Evolutionary conservation across 495 filamentous ascomycete species (phyloP).

Genomic region (Aspergillus cristatus): DNA sequence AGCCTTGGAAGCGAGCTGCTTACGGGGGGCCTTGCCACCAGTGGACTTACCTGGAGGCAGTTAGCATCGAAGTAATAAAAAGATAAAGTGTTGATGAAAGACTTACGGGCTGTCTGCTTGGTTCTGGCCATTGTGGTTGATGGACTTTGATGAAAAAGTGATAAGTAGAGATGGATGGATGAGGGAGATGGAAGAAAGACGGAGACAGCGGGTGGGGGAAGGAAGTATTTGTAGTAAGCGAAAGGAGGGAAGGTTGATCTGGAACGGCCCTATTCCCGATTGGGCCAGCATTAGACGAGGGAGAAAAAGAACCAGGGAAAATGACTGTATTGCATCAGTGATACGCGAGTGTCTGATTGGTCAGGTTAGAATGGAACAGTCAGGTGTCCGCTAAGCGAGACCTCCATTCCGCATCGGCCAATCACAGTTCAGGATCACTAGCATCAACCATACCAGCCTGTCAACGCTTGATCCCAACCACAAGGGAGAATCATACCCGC

Average conservation of each 20-base stretch:
- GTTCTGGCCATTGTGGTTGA: conserved; percentile 86
- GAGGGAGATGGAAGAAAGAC: conserved; percentile 40
- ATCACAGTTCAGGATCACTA: conserved; percentile 36
- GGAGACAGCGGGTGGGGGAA: conserved; percentile 40
- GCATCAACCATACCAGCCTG: conserved; percentile 23
- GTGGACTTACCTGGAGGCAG: conserved; percentile 69
- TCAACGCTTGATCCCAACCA: conserved; percentile 30
- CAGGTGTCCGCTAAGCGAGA: conserved; percentile 33
- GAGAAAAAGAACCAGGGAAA: too few species aligned
- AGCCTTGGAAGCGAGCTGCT: conserved; percentile 89
- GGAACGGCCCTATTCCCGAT: conserved; percentile 22
- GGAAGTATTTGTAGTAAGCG: conserved; percentile 41
- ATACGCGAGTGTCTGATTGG: too few species aligned
- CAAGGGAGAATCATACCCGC: too few species aligned
- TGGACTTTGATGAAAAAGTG: conserved; percentile 33
- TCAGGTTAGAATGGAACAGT: conserved; percentile 19
- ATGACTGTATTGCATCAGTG: too few species aligned
- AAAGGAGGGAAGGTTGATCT: conserved; percentile 34
- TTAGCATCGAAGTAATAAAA: conserved; percentile 16
- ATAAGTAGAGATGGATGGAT: conserved; percentile 31
- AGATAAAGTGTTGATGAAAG: conserved; percentile 20
- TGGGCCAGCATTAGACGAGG: conserved; percentile 25
- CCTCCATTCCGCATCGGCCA: conserved; percentile 17
- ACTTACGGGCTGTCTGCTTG: conserved; percentile 98
- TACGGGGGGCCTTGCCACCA: conserved; percentile 98